phyloP scores from a whole-genome alignment of 192 early-diverging fungal species.

The Dissophora ornata region DNA sequence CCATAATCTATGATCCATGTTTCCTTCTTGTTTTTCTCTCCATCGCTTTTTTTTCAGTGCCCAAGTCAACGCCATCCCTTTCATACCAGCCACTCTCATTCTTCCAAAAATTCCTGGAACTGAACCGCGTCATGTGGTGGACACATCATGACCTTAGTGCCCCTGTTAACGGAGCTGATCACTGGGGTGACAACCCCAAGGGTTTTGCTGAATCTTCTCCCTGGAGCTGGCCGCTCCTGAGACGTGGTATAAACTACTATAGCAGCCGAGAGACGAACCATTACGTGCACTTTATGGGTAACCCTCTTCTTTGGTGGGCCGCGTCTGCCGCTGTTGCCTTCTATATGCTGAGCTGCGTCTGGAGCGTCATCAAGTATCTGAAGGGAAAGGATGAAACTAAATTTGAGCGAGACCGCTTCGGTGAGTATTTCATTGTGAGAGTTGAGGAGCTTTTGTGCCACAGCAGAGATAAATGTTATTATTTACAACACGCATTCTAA shows the following conservation, averaged over 20 bases:
- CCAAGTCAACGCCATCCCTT: conserved; percentile 68
- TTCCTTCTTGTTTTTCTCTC: not conserved
- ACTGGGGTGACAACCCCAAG: conserved; percentile 70
- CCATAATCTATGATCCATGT: no score
- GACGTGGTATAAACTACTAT: conserved; percentile 89
- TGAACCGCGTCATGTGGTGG: conserved; percentile 89
- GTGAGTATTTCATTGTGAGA: conserved; percentile 15
- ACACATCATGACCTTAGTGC: conserved; percentile 85
- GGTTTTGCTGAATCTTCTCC: conserved; percentile 89
- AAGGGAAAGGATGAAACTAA: conserved; percentile 58
- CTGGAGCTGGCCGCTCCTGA: conserved; percentile 86
- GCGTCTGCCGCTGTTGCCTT: conserved; percentile 65
- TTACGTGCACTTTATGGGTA: conserved; percentile 90
- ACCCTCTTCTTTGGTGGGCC: conserved; percentile 89
- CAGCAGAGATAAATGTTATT: no score
- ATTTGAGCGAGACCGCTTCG: conserved; percentile 47
- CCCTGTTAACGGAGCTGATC: conserved; percentile 67
- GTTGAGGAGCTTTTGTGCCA: no score
- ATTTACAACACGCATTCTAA: no score
- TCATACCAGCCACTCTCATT: conserved; percentile 72
- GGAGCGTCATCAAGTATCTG: conserved; percentile 58
- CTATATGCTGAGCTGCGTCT: conserved; percentile 64
- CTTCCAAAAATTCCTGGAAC: conserved; percentile 86
- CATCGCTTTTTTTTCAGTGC: conserved; percentile 38
- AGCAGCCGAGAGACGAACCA: conserved; percentile 70